phyloP scores from a whole-genome alignment of 2,329 filamentous ascomycete genomes.

The Sporothrix luriei region DNA sequence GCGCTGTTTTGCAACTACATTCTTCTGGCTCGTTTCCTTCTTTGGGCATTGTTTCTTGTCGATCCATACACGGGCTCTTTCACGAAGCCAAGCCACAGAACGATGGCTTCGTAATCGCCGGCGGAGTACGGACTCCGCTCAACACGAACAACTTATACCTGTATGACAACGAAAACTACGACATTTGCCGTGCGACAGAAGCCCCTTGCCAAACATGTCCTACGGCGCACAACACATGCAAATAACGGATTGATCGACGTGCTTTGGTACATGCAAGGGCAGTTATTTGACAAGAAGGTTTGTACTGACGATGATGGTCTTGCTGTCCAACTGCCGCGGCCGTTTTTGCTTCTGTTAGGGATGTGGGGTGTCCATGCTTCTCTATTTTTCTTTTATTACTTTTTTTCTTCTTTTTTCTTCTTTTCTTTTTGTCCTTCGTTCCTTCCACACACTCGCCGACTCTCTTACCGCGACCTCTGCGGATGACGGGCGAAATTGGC shows the following conservation, averaged over 20 bases:
- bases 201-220: neutral
- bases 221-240: neutral
- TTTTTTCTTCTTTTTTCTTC: neutral
- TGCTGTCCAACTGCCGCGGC: neutral
- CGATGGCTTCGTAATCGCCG: slow-evolving; percentile 7
- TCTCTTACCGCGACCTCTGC: neutral
- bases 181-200: neutral
- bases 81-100: neutral
- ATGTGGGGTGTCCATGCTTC: neutral
- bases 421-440: neutral
- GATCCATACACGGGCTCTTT: neutral
- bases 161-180: neutral
- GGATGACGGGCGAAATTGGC: neutral
- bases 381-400: neutral
- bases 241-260: neutral
- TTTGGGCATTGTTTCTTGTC: slow-evolving; percentile 11
- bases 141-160: no score
- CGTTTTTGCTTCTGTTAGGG: neutral
- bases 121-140: no score
- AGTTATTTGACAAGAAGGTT: no score
- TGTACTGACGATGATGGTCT: neutral
- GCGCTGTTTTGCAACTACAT: neutral
- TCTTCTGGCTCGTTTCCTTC: neutral
- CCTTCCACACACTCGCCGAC: neutral
- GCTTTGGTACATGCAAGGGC: no score